A percentile compares a stretch with the other conserved stretches of the same genome.
These are phyloP conservation scores for Globisporangium barbulae DNA, from an alignment of 352 stramenopile genomes.

Conservation along the genomic window DNA sequence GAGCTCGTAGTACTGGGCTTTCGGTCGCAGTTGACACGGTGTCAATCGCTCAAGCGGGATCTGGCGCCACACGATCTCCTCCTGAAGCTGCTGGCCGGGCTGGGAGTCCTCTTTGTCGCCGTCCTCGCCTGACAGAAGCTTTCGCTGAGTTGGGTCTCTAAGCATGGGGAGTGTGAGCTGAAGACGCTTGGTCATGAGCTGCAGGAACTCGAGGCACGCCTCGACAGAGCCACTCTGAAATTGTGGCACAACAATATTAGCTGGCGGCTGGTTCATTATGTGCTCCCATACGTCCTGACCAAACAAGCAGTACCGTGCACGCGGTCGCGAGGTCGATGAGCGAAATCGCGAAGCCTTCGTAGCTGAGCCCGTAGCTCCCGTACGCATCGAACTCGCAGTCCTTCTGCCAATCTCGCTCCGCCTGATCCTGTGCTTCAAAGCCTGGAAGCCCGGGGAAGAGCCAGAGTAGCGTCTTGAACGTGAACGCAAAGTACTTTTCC, in stretches of 20 bases:
- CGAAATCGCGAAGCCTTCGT: slow-evolving; percentile 45
- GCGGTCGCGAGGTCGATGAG: slow-evolving; percentile 42
- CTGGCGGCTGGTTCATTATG: neutral
- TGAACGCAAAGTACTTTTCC: slow-evolving; percentile 49
- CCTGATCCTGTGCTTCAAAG: slow-evolving; percentile 38
- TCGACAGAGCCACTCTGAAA: slow-evolving; percentile 30
- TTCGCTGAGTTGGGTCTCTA: slow-evolving; percentile 1
- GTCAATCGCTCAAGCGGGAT: slow-evolving; percentile 34
- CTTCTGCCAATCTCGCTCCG: slow-evolving; percentile 39
- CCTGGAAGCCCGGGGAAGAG: slow-evolving; percentile 43
- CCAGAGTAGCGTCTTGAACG: slow-evolving; percentile 43
- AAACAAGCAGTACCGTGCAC: slow-evolving; percentile 31
- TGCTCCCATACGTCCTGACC: neutral
- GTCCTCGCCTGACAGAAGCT: neutral
- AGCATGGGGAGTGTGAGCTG: slow-evolving; percentile 32
- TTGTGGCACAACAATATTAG: neutral
- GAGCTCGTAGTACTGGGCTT: slow-evolving; percentile 42
- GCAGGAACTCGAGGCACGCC: slow-evolving; percentile 49
- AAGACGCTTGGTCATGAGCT: slow-evolving; percentile 36
- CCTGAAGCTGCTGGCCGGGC: neutral
- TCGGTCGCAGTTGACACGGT: slow-evolving; percentile 27
- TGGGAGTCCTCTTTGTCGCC: neutral
- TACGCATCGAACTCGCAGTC: slow-evolving; percentile 52
- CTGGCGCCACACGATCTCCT: slow-evolving; percentile 27
- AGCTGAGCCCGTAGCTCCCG: slow-evolving; percentile 32